A percentile compares a stretch with the other conserved stretches of the same genome.
Evolutionary conservation across 768 basidiomycete species (phyloP).

Genomic region (Tulasnella sp.): DNA sequence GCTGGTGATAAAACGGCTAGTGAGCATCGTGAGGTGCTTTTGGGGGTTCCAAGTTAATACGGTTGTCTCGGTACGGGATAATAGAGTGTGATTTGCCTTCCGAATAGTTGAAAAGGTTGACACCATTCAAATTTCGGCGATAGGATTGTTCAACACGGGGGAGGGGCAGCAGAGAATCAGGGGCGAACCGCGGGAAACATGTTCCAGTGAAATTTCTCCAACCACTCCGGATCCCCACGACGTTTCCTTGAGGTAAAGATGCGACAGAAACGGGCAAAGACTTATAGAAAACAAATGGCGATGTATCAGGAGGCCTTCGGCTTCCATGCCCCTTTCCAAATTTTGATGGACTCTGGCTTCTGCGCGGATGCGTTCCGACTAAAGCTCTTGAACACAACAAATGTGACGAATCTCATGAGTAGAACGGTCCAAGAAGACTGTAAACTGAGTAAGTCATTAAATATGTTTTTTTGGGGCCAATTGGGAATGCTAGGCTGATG

Average conservation of each 20-base stretch:
- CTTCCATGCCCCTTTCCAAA: constrained; percentile 91
- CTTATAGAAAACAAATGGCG: constrained; percentile 90
- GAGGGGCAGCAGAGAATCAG: not conserved
- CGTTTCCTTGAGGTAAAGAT: constrained; percentile 43
- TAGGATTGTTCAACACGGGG: too few species aligned
- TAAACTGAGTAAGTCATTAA: constrained; percentile 74
- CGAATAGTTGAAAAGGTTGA: too few species aligned
- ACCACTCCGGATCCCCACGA: not conserved
- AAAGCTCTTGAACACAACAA: not conserved
- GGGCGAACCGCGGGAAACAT: not conserved
- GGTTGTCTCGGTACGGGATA: too few species aligned
- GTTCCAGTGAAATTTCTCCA: not conserved
- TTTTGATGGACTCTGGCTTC: constrained; percentile 85
- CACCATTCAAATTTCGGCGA: too few species aligned
- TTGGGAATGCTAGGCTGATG: constrained; percentile 18
- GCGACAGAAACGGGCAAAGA: constrained; percentile 94
- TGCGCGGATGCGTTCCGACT: constrained; percentile 56
- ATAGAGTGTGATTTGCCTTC: too few species aligned
- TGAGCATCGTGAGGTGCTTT: too few species aligned
- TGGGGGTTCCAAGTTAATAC: too few species aligned
- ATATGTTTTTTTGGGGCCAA: constrained; percentile 15
- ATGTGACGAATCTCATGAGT: constrained; percentile 55
- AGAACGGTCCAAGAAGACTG: constrained; percentile 79
- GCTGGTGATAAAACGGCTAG: too few species aligned
- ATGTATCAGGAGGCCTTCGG: constrained; percentile 82